phyloP scores from a whole-genome alignment of 768 basidiomycete species.

The Chalciporus pseudorubinellus region DNA sequence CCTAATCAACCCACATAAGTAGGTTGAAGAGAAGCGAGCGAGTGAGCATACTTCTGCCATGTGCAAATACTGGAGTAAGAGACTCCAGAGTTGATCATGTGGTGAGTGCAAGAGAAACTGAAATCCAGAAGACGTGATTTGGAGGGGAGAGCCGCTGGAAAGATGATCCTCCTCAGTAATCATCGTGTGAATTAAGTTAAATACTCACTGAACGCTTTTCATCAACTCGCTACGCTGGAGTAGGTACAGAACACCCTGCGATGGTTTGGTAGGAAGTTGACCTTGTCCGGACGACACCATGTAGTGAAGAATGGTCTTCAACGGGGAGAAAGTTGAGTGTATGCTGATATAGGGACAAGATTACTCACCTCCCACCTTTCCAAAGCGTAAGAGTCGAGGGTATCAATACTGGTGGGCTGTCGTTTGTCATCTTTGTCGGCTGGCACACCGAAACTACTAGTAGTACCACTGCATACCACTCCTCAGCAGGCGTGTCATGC shows the following conservation, averaged over 20 bases:
- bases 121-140: conserved; percentile 93
- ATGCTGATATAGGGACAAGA: not conserved
- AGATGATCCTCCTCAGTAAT: not conserved
- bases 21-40: conserved; percentile 2
- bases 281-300: conserved; percentile 93
- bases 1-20: conserved; percentile 40
- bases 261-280: conserved; percentile 72
- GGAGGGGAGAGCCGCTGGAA: conserved; percentile 52
- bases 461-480: conserved; percentile 54
- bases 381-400: conserved; percentile 76
- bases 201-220: conserved; percentile 62
- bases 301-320: conserved; percentile 91
- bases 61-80: conserved; percentile 86
- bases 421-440: conserved; percentile 63
- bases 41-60: conserved; percentile 66
- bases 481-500: conserved; percentile 6
- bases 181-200: not conserved
- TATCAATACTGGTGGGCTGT: conserved; percentile 50
- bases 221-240: conserved; percentile 86
- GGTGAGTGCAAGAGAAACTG: conserved; percentile 95
- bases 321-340: not conserved
- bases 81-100: conserved; percentile 93
- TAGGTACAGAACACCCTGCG: conserved; percentile 79
- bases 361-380: conserved; percentile 84
- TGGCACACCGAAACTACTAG: conserved; percentile 82